Base-by-base conservation (phyloP, 2,329 filamentous ascomycete species). In the Cladosporium sphaerospermum region DNA sequence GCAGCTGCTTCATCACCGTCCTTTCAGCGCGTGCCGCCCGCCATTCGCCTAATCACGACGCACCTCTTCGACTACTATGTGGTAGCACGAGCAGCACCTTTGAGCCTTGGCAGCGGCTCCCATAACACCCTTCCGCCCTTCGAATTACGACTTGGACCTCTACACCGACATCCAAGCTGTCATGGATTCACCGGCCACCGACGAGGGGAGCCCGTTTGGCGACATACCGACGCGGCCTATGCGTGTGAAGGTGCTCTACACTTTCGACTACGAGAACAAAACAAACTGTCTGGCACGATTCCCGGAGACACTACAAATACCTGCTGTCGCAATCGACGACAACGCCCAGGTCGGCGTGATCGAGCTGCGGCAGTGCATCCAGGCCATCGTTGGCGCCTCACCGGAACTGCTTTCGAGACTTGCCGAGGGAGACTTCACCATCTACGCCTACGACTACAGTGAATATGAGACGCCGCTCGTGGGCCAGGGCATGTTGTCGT, bases 391-490 rank as follows among this genome's bases (percentile, higher is more conserved):
- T 23, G 73, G 77, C 45, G 81, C 82, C 49, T 97, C 93, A 67
- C 93, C 93, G 36, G 93, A 99, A 72, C 79, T 99, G 43, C 75
- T 90, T 44, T 81, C 82, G 66, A 76, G 86, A 75, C 67, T 85
- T 56, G 78, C 86, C 72, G 73, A 81, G 70, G 64, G 64, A 28
- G 91, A 99, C 73, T 99, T 93, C 72, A 93, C 90, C n/a, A 84
- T 99, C 53, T 99, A 99, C 71, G 90, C 92, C 31, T 89, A 89
- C 74, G 93, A 99, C 70, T 97, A 92, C 70, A 96, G 93, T 10
- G 93, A 99, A 72, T 88, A 88, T 59, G 91, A 96, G 66, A 89
- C 85, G 14, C 93, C 95, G 50, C 78, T 97, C 53, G 92, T 96
- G 19, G 93, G 93, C 18, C 92, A 99, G 71, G 93, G 95, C 50